Conservation (phyloP, 2,329 filamentous ascomycete genomes). For the Cadophora gregata region DNA sequence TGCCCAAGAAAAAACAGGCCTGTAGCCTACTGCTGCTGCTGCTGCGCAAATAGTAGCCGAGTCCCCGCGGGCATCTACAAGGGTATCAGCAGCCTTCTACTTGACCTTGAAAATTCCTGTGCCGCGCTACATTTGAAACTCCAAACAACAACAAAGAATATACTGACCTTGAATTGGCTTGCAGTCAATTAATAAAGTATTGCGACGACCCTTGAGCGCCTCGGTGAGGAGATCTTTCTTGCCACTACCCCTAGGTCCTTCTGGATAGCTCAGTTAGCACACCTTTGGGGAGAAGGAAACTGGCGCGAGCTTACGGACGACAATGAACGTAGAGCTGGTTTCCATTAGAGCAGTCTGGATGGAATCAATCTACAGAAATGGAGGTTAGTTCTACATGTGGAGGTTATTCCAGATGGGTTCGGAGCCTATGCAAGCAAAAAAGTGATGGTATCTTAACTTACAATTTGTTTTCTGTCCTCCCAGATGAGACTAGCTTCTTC, state of each 20-base stretch:
- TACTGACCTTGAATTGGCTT: conserved; percentile 72
- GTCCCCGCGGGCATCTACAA: conserved; percentile 82
- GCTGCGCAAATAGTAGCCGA: conserved; percentile 82
- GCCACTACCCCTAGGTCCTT: conserved; percentile 88
- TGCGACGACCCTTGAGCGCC: conserved; percentile 74
- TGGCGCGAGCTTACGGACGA: conserved; percentile 60
- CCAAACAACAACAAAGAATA: neutral
- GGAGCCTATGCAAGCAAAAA: neutral
- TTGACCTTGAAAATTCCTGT: neutral
- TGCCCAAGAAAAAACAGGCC: conserved; percentile 94
- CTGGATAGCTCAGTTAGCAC: neutral
- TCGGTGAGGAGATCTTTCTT: conserved; percentile 89
- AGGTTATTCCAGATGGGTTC: neutral
- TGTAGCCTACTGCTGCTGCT: conserved; percentile 84
- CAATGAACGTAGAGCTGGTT: conserved; percentile 88
- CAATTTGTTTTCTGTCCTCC: conserved; percentile 81
- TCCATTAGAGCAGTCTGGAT: conserved; percentile 86
- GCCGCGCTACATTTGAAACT: conserved; percentile 40
- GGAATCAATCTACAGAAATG: neutral
- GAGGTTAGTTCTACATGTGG: neutral
- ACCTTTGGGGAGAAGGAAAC: neutral
- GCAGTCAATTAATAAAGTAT: conserved; percentile 89
- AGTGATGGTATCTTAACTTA: conserved; percentile 46
- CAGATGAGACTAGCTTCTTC: conserved; percentile 80
- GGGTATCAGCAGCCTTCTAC: conserved; percentile 72